Percentiles rank a stretch among this genome's conserved stretches.
phyloP scores from a whole-genome alignment of 768 basidiomycete species.

The Leccinum aurantiacum region DNA sequence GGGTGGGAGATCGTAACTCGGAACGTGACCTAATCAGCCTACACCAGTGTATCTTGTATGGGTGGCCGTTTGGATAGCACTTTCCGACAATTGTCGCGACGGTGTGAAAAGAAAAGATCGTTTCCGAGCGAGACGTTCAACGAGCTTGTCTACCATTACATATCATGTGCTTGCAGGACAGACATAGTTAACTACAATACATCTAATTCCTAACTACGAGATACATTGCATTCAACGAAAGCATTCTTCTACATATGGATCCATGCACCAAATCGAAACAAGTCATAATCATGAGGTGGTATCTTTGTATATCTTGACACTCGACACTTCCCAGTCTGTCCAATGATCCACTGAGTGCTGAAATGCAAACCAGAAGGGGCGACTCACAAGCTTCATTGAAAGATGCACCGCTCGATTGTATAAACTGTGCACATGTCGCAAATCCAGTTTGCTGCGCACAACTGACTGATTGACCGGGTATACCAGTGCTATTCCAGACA shows the following conservation, averaged over 20 bases:
- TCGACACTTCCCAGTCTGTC: conserved; percentile 80
- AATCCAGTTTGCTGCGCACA: conserved; percentile 84
- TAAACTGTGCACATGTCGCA: conserved; percentile 76
- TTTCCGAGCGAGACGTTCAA: background rate
- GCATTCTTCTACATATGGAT: conserved; percentile 12
- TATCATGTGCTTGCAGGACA: background rate
- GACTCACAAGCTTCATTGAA: conserved; percentile 78
- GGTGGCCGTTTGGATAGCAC: conserved; percentile 27
- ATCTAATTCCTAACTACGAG: conserved; percentile 19
- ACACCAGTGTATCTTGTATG: conserved; percentile 14
- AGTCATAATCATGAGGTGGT: conserved; percentile 20
- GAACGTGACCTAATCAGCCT: background rate
- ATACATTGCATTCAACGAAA: conserved; percentile 15
- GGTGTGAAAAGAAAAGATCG: background rate
- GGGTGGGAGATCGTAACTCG: conserved; percentile 52
- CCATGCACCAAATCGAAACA: conserved; percentile 7
- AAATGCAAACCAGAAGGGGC: conserved; percentile 4
- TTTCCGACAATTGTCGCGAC: conserved; percentile 2
- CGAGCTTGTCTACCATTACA: background rate
- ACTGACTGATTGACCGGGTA: conserved; percentile 83
- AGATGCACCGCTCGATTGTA: conserved; percentile 66
- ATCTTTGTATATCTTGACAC: conserved; percentile 70
- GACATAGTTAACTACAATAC: conserved; percentile 20
- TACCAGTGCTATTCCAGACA: conserved; percentile 71
- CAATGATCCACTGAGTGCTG: conserved; percentile 4